Evolutionary conservation across 2,329 filamentous ascomycete genomes (phyloP).

Genomic region (Tolypocladium endophyticum): DNA sequence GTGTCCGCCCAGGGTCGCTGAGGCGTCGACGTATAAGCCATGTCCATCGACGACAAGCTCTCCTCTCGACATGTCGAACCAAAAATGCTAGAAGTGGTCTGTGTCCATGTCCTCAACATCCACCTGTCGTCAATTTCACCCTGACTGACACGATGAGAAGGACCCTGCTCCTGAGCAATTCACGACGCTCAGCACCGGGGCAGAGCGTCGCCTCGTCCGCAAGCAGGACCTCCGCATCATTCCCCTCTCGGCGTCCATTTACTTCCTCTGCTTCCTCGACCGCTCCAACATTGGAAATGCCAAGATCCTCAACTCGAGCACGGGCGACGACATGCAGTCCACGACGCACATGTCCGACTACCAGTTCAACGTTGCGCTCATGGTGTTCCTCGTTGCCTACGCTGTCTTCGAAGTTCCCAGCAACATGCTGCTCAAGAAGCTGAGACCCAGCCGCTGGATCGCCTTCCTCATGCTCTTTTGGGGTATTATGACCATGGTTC

Average conservation of each 20-base stretch:
- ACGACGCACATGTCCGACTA: slow-evolving; percentile 50
- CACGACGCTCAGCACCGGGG: not conserved
- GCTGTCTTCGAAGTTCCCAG: slow-evolving; percentile 53
- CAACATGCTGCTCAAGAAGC: slow-evolving; percentile 55
- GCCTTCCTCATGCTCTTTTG: slow-evolving; percentile 57
- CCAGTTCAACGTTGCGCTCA: slow-evolving; percentile 49
- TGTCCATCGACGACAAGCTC: not conserved
- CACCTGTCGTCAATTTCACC: not conserved
- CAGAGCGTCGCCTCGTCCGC: slow-evolving; percentile 32
- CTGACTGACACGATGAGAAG: not conserved
- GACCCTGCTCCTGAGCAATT: not conserved
- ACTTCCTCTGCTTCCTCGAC: slow-evolving; percentile 59
- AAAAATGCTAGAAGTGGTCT: not conserved
- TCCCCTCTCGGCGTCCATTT: slow-evolving; percentile 52
- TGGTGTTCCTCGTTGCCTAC: slow-evolving; percentile 52
- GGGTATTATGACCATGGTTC: slow-evolving; percentile 57
- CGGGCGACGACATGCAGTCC: slow-evolving; percentile 49
- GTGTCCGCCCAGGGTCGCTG: not conserved
- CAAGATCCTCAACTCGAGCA: slow-evolving; percentile 52
- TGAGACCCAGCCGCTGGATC: slow-evolving; percentile 52
- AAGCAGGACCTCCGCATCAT: slow-evolving; percentile 55
- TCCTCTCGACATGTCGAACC: not conserved
- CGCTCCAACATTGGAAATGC: slow-evolving; percentile 61
- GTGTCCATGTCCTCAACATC: not conserved
- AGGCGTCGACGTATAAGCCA: not conserved